Percentiles rank a stretch among this genome's conserved stretches.
These are phyloP conservation scores for Camellia japonica DNA, from an alignment of 148 eudicot genomes.

Conservation along the genomic window DNA sequence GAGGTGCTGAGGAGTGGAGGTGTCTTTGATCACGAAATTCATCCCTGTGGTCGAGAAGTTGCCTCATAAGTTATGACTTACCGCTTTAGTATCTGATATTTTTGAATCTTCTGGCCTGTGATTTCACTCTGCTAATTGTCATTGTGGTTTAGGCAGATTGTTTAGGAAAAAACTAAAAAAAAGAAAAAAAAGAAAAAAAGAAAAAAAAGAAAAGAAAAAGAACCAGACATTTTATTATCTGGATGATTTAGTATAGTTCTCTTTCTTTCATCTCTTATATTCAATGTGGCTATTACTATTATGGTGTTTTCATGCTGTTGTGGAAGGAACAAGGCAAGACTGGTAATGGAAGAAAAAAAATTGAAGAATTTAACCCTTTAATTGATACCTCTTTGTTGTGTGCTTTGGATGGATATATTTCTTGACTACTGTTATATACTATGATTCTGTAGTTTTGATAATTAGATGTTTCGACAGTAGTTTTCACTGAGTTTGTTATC, in stretches of 20 bases:
- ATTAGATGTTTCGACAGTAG: neutral
- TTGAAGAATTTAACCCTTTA: slow-evolving; percentile 28
- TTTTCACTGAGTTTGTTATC: neutral
- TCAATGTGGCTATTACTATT: slow-evolving; percentile 28
- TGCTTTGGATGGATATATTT: slow-evolving; percentile 1
- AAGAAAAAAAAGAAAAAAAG: too few species aligned
- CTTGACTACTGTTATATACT: neutral
- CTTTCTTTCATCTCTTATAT: slow-evolving; percentile 19
- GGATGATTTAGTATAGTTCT: slow-evolving; percentile 31
- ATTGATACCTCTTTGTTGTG: slow-evolving; percentile 12
- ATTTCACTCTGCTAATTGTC: slow-evolving; percentile 26
- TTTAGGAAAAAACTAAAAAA: slow-evolving; percentile 6
- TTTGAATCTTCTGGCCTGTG: slow-evolving; percentile 17
- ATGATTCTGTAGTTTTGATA: neutral
- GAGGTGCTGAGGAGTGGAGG: slow-evolving; percentile 52
- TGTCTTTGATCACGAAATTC: neutral
- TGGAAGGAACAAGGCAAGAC: slow-evolving; percentile 22
- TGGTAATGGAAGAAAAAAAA: slow-evolving; percentile 22
- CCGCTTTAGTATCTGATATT: slow-evolving; percentile 13
- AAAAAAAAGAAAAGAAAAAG: neutral
- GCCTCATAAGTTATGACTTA: slow-evolving; percentile 13
- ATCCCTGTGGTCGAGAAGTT: neutral
- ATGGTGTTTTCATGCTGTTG: slow-evolving; percentile 23
- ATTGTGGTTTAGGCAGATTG: slow-evolving; percentile 28
- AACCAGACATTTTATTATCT: slow-evolving; percentile 29